phyloP scores from a whole-genome alignment of 2,329 filamentous ascomycete species.

The Verticillium longisporum region DNA sequence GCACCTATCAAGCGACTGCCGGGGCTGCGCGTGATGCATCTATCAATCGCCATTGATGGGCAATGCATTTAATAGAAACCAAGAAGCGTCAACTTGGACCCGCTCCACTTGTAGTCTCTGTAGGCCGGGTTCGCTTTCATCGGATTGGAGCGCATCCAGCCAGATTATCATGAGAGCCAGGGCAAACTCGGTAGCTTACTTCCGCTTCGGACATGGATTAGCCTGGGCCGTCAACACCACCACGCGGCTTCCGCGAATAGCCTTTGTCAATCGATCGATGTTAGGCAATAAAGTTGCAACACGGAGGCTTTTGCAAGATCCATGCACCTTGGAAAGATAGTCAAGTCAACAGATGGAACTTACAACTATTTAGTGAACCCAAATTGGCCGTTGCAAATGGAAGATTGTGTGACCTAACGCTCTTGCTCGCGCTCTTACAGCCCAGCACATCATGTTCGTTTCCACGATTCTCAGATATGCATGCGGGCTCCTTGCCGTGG shows the following conservation, averaged over 20 bases:
- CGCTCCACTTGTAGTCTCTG: not conserved
- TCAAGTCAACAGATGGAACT: too few species aligned
- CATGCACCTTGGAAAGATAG: too few species aligned
- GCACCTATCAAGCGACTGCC: not conserved
- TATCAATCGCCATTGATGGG: not conserved
- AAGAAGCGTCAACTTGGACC: too few species aligned
- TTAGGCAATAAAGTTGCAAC: too few species aligned
- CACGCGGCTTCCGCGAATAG: too few species aligned
- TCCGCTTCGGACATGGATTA: not conserved
- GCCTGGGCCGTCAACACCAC: not conserved
- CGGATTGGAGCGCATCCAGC: not conserved
- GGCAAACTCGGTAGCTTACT: not conserved
- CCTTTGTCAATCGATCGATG: too few species aligned
- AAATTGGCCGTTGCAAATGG: too few species aligned
- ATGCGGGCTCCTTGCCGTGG: conserved; percentile 9
- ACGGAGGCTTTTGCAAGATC: too few species aligned
- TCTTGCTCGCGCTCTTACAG: not conserved
- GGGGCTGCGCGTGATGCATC: not conserved
- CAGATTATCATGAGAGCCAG: not conserved
- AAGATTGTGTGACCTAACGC: not conserved
- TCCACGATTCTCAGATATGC: not conserved
- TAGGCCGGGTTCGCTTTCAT: not conserved
- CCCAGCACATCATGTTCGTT: not conserved
- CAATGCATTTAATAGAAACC: not conserved
- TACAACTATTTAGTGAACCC: too few species aligned